These are phyloP conservation scores for Leptographium wingfieldii DNA, from an alignment of 2,329 filamentous ascomycete genomes.

Conservation along the genomic window DNA sequence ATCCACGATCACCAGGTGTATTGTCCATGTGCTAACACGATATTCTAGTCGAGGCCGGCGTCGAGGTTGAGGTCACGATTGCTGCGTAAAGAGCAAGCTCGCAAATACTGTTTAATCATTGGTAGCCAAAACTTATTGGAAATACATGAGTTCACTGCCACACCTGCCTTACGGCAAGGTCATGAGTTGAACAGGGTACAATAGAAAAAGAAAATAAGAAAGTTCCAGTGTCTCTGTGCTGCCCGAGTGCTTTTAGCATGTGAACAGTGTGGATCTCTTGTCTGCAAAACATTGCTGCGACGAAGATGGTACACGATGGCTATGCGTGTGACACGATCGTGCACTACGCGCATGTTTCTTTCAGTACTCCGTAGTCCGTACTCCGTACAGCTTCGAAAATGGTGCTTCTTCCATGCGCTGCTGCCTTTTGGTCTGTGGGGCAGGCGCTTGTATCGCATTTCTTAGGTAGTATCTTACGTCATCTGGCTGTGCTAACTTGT, in stretches of 20 bases:
- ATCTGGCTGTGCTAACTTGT: not conserved
- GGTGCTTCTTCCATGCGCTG: no score
- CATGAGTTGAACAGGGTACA: not conserved
- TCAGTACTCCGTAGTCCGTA: no score
- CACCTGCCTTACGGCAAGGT: not conserved
- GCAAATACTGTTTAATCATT: not conserved
- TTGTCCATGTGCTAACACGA: not conserved
- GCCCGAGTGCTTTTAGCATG: no score
- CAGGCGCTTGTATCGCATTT: not conserved
- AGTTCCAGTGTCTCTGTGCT: not conserved
- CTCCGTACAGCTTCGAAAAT: no score
- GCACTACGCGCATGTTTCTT: no score
- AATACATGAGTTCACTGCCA: not conserved
- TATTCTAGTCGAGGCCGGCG: constrained; percentile 60
- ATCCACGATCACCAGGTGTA: not conserved
- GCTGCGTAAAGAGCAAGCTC: constrained; percentile 38
- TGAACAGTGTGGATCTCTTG: no score
- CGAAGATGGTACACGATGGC: no score
- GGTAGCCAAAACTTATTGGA: not conserved
- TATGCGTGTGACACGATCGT: no score
- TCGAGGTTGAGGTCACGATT: constrained; percentile 89
- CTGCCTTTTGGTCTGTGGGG: no score
- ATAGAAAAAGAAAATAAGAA: not conserved
- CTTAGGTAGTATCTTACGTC: not conserved
- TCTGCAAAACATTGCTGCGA: no score